Evolutionary conservation across 371 early-diverging fungal species (phyloP).

Genomic region (Mucor sp.): DNA sequence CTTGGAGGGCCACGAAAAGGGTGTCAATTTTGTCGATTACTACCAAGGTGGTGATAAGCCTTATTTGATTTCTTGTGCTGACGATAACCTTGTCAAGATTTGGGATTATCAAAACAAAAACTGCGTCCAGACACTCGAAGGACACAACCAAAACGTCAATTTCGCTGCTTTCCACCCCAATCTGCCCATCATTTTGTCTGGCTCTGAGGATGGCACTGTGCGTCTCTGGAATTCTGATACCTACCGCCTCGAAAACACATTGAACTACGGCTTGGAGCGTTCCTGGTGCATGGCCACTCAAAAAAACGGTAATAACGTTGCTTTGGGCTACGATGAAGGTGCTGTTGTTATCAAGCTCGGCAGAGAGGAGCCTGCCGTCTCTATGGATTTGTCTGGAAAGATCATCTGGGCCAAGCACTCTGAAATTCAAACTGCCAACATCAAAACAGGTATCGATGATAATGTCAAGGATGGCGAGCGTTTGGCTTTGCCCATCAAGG

Average conservation of each 20-base stretch:
- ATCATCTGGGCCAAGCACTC: conserved; percentile 98
- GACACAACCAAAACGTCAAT: conserved; percentile 98
- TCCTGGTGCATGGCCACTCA: conserved; percentile 93
- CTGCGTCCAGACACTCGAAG: conserved; percentile 96
- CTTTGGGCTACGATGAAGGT: conserved; percentile 96
- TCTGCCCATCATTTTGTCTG: conserved; percentile 95
- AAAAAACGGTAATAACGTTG: conserved; percentile 88
- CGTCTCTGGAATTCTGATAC: conserved; percentile 98
- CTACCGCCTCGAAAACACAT: conserved; percentile 91
- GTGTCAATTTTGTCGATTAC: conserved; percentile 95
- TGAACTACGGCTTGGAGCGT: conserved; percentile 96
- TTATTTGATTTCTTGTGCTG: conserved; percentile 91
- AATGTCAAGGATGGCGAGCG: conserved; percentile 92
- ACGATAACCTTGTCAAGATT: conserved; percentile 91
- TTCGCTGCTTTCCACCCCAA: conserved; percentile 96
- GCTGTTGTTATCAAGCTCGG: conserved; percentile 93
- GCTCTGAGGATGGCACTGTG: conserved; percentile 96
- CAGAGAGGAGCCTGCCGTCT: conserved; percentile 94
- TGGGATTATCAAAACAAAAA: conserved; percentile 99
- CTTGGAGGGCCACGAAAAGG: conserved; percentile 93
- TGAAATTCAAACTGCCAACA: conserved; percentile 93
- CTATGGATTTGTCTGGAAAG: conserved; percentile 96
- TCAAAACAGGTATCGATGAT: conserved; percentile 78
- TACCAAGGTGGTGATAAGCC: conserved; percentile 96
- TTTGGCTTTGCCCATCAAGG: conserved; percentile 84